Base-by-base conservation (phyloP, 352 stramenopile genomes). In the Phytophthora pistaciae region DNA sequence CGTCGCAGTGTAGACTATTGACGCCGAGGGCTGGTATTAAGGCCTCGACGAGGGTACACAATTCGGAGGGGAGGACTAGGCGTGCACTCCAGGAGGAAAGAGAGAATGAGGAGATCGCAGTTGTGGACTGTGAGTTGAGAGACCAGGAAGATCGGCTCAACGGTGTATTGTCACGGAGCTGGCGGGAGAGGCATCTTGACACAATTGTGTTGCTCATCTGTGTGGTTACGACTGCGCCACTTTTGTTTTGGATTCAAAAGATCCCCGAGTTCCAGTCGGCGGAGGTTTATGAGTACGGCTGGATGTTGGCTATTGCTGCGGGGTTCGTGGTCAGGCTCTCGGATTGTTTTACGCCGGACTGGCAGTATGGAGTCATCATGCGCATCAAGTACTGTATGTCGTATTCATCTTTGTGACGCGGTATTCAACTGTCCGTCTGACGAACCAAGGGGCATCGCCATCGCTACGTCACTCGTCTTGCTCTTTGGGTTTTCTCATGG, bases 231-330 rank as follows among this genome's bases (percentile, higher is more conserved):
- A 77, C 72, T 8, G 5, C 54, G 0, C 6, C 63, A 46, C 74
- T 89, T 31, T 64, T 88, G 5, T 27, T 68, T 5, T 44, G 59
- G 64, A 70, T 67, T 29, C 60, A 70, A 27, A 69, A 62, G 44
- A 68, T 86, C n/a, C 71, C 70, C n/a, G 21, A 77, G 42, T 60
- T 91, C 3, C 21, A 74, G 25, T 31, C 20, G n/a, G 86, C 74
- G 1, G 77, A 91, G 40, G 87, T 91, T 55, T 85, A 83, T 61
- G 29, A 67, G 10, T 88, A 68, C 27, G 66, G 73, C 5, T 66
- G 75, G 58, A 81, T 75, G 40, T 83, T 87, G 59, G 63, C 69
- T 0, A 73, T 77, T 23, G 67, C 58, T 3, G 83, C 70, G 23
- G 69, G 61, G 8, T 78, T 79, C 56, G 78, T 82, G 60, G 66